These are phyloP conservation scores for Chamaecyparis obtusa DNA, from an alignment of 75 land plant species.

Conservation along the genomic window DNA sequence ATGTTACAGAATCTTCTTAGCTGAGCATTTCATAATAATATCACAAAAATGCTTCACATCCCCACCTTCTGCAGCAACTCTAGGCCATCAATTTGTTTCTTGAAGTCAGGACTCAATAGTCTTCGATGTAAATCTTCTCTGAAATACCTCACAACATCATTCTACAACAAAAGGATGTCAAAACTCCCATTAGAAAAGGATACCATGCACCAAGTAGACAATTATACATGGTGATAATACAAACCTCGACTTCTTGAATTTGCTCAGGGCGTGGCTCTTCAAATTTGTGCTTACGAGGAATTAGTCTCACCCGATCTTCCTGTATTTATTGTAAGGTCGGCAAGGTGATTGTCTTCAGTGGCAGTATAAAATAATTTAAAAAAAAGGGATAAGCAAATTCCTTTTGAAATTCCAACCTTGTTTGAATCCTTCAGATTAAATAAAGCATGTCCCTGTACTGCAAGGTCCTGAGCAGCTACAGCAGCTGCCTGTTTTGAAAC, in stretches of 20 bases:
- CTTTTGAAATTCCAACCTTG: conserved; percentile 45
- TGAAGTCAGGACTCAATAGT: conserved; percentile 87
- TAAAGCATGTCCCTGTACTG: conserved; percentile 86
- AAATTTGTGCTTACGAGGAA: conserved; percentile 88
- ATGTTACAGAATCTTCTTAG: not conserved
- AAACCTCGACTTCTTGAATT: conserved; percentile 93
- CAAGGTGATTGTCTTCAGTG: not conserved
- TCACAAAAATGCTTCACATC: not conserved
- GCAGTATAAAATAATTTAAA: not conserved
- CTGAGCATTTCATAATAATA: not conserved
- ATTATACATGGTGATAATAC: not conserved
- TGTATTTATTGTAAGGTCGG: conserved; percentile 21
- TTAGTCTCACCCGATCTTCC: conserved; percentile 86
- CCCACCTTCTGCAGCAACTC: conserved; percentile 89
- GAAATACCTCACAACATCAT: conserved; percentile 73
- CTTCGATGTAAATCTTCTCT: conserved; percentile 88
- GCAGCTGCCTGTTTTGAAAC: conserved; percentile 58
- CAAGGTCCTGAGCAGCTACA: conserved; percentile 70
- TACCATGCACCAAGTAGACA: not conserved
- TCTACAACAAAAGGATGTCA: conserved; percentile 41
- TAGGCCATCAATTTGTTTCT: conserved; percentile 97
- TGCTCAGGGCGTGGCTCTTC: conserved; percentile 93
- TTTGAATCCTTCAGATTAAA: conserved; percentile 88
- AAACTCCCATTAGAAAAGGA: not conserved
- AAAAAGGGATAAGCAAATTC: not conserved